Base-by-base conservation (phyloP, 148 eudicot species). In the Vaccinium vitisidaea region DNA sequence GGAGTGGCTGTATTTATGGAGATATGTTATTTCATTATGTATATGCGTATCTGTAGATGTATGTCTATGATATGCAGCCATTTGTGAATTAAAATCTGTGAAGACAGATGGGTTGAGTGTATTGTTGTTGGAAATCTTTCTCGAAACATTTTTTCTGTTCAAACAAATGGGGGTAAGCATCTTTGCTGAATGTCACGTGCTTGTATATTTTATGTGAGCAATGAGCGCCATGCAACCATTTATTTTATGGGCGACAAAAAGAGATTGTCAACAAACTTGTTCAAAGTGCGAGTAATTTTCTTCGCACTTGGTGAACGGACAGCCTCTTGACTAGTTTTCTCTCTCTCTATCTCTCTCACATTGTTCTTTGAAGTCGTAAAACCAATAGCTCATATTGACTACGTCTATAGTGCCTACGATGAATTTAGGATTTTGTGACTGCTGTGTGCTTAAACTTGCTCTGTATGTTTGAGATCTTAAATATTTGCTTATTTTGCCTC, bases 331-430 rank as follows among this genome's bases (percentile, higher is more conserved):
- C 32, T 23, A 43, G 9, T 39, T 63, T 4, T 52, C 55, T 53
- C 55, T 53, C 75, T 71, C 75, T 30, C 48, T 71, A 8, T 71
- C 76, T 73, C 77, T 70, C 73, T 23, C 30, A 25, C 27, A 2
- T 11, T 77, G 54, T n/a, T 79, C 15, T 55, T 79, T 16, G 54
- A 79, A 79, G 46, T 79, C 9, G 67, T 79, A 79, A 79, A 79
- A 54, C 36, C 43, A 52, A 78, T 61, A 16, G 36, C 23, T 52
- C 6, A 79, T 50, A 23, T 79, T 32, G 16, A 55, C n/a, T 8
- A 48, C 0, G 48, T 6, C 63, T 79, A n/a, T 18, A n/a, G 59
- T 50, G 15, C 61, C 59, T 54, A 77, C n/a, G 53, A 77, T 79
- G 43, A 30, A 54, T 79, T 1, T 18, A 5, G 55, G 36, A 36